phyloP scores from a whole-genome alignment of 768 basidiomycete genomes.

The Nidularia sp. region DNA sequence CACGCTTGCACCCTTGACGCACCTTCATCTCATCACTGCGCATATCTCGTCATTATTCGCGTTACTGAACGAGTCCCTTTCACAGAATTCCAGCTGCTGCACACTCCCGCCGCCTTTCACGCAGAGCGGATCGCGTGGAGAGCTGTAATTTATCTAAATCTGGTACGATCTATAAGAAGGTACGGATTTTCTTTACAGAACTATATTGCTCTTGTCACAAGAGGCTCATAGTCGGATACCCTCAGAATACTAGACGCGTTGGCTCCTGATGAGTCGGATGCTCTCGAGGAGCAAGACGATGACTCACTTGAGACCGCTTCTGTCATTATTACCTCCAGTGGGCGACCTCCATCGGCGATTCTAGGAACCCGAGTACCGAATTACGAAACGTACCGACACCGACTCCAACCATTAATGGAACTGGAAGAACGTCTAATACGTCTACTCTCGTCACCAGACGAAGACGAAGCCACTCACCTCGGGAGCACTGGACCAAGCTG shows the following conservation, averaged over 20 bases:
- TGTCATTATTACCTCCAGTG: conserved; percentile 46
- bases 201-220: conserved; percentile 6
- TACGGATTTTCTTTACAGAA: conserved; percentile 20
- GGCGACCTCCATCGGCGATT: conserved; percentile 48
- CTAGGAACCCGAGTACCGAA: conserved; percentile 47
- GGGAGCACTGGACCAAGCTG: conserved; percentile 31
- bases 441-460: conserved; percentile 65
- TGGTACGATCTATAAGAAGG: conserved; percentile 79
- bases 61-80: conserved; percentile 3
- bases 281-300: conserved; percentile 56
- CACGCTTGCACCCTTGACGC: background rate
- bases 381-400: conserved; percentile 57
- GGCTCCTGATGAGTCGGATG: conserved; percentile 53
- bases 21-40: background rate
- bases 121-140: conserved; percentile 84
- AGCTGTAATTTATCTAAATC: conserved; percentile 83
- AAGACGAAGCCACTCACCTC: conserved; percentile 66
- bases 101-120: conserved; percentile 72
- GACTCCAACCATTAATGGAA: conserved; percentile 63
- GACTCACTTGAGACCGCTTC: conserved; percentile 48
- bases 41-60: background rate
- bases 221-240: conserved; percentile 5
- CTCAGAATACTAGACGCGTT: conserved; percentile 73
- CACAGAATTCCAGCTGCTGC: conserved; percentile 80
- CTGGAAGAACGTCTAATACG: conserved; percentile 69